Base-by-base conservation (phyloP, 495 filamentous ascomycete species). In the Penicillium manginii region DNA sequence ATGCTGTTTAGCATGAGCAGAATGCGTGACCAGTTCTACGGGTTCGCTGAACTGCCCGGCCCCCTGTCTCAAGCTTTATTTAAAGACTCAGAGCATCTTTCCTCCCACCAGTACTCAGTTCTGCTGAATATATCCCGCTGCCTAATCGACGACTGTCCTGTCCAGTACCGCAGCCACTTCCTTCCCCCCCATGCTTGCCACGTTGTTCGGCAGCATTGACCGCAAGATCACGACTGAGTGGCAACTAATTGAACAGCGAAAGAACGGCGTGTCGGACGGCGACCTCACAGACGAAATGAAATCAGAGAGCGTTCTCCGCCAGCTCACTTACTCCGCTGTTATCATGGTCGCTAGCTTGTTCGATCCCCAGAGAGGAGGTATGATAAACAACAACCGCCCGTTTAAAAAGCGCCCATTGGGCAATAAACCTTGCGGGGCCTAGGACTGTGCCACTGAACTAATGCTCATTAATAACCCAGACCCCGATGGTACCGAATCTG, bases 201-300 rank as follows among this genome's bases (percentile, higher is more conserved):
- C 84, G 14, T 84, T 96, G 45, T 98, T 97, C 68, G 79, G 84
- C 43, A 91, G 93, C 62, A 86, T 98, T 66, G 91, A 97, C 68
- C 75, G 76, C 12, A 97, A 97, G 71, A 88, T 97, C 57, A 91
- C 82, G 46, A 79, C 82, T 0, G 94, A 97, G 67, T 99, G 94
- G 94, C 81, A 83, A 39, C 64, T 74, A 8, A 80, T 87, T 50
- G 84, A 88, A 55, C 85, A 84, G 61, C 83, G 88, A 22, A 83
- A 83, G 58, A 78, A 85, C 29, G 85, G 84, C 10, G 81, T 82
- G 1, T 85, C 88, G 17, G 86, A 86, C 43, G 85, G 83, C 47
- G 81, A 88, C 64, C 78, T 99, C 35, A 88, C 89, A 1, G 90
- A 96, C 61, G 96, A 99, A 77, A 99, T 99, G 94, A 96, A 96